Conservation (phyloP, 23 red algal species). For the Agarophyton chilense region DNA sequence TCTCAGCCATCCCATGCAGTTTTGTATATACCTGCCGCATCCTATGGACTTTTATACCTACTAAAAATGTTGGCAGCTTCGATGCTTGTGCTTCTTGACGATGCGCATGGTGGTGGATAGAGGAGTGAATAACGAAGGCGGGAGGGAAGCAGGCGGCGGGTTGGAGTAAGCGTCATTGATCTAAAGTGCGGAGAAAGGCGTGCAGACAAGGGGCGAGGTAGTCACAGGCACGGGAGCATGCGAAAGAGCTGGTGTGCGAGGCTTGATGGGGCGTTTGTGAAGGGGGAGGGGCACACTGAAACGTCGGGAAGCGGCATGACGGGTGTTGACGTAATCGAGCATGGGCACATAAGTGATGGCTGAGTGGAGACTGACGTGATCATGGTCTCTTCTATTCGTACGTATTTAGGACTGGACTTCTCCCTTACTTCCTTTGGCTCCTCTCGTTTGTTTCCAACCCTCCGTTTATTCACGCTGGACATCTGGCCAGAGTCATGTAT, state of each 20-base stretch:
- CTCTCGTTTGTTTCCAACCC: neutral
- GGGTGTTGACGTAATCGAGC: too few relatives aligned
- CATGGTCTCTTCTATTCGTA: too few relatives aligned
- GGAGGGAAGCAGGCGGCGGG: neutral
- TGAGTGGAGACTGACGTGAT: too few relatives aligned
- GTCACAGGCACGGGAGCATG: neutral
- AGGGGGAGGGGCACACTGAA: neutral
- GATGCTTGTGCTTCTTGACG: neutral
- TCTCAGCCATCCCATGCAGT: too few relatives aligned
- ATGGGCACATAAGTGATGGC: too few relatives aligned
- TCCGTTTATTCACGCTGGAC: neutral
- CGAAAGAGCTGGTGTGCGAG: slow-evolving; percentile 2
- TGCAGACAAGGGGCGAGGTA: neutral
- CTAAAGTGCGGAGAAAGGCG: neutral
- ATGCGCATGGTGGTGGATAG: neutral
- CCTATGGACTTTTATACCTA: too few relatives aligned
- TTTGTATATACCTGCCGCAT: too few relatives aligned
- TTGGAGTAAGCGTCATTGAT: neutral
- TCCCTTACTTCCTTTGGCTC: neutral
- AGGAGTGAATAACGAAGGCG: neutral
- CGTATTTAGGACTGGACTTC: too few relatives aligned
- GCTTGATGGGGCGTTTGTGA: neutral
- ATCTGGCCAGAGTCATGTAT: neutral
- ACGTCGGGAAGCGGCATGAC: neutral
- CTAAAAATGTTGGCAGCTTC: neutral